phyloP scores from a whole-genome alignment of 345 rosid genomes.

The Nasturtium officinale region DNA sequence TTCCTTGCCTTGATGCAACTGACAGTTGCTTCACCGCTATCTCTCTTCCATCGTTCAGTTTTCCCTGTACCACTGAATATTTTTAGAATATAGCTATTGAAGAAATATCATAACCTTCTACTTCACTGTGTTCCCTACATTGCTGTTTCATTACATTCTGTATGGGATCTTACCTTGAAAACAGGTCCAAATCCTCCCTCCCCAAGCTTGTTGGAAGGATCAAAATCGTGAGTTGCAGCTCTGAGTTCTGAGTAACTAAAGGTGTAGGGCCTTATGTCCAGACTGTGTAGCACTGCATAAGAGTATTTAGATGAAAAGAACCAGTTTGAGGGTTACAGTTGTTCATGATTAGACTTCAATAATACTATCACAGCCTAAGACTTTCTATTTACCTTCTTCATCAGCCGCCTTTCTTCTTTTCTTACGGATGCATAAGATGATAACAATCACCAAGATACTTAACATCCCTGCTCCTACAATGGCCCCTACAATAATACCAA shows the following conservation, averaged over 20 bases:
- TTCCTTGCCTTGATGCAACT: conserved; percentile 67
- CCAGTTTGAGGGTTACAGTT: not conserved
- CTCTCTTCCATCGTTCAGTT: conserved; percentile 58
- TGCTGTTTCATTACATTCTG: not conserved
- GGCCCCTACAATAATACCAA: conserved; percentile 60
- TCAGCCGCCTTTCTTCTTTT: conserved; percentile 44
- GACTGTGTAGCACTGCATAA: conserved; percentile 54
- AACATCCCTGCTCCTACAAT: conserved; percentile 53
- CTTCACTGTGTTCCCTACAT: not conserved
- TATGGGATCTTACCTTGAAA: conserved; percentile 51
- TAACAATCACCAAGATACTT: conserved; percentile 42
- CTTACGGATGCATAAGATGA: conserved; percentile 45
- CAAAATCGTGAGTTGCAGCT: conserved; percentile 68
- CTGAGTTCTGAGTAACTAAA: conserved; percentile 63
- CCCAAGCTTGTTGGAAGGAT: conserved; percentile 66
- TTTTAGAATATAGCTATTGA: conserved; percentile 18
- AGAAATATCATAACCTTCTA: conserved; percentile 12
- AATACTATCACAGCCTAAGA: conserved; percentile 8
- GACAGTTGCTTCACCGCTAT: conserved; percentile 77
- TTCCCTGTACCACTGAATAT: conserved; percentile 41
- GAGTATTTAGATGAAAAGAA: conserved; percentile 8
- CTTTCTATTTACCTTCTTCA: conserved; percentile 59
- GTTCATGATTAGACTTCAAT: conserved; percentile 11
- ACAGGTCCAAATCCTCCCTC: conserved; percentile 92
- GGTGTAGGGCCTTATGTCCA: conserved; percentile 60